Percentiles rank a stretch among this genome's conserved stretches.
Evolutionary conservation across 2,329 filamentous ascomycete genomes (phyloP).

Genomic region (Trichophyton verrucosum): DNA sequence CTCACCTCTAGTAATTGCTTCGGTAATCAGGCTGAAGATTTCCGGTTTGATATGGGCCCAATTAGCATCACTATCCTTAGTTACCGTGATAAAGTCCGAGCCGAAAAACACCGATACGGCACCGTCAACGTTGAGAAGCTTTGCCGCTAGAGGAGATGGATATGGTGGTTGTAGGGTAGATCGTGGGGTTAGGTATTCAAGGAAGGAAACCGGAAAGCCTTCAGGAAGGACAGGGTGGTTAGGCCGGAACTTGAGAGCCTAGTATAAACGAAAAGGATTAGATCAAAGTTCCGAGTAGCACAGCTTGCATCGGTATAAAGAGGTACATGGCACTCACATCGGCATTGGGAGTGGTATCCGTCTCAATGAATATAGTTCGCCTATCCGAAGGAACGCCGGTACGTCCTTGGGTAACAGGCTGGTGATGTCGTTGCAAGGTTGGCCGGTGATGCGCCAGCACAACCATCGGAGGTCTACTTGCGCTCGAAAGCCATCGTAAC

Average conservation of each 20-base stretch:
- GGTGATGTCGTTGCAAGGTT: constrained; percentile 32
- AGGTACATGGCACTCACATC: constrained; percentile 48
- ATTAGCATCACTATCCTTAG: constrained; percentile 72
- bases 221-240: constrained; percentile 76
- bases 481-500: constrained; percentile 21
- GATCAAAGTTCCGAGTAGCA: constrained; percentile 4
- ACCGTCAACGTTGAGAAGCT: constrained; percentile 85
- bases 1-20: constrained; percentile 74
- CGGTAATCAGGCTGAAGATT: constrained; percentile 88
- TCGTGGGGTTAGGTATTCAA: constrained; percentile 85
- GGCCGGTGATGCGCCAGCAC: constrained; percentile 39
- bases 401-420: constrained; percentile 24
- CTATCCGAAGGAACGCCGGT: constrained; percentile 30
- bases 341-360: constrained; percentile 84
- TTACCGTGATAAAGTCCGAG: constrained; percentile 90
- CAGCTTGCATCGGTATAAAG: neutral
- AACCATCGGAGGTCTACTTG: constrained; percentile 33
- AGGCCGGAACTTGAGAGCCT: constrained; percentile 82
- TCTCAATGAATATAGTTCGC: constrained; percentile 94
- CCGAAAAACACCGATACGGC: constrained; percentile 94
- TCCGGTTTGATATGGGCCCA: constrained; percentile 95
- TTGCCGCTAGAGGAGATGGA: constrained; percentile 79
- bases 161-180: constrained; percentile 79
- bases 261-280: neutral
- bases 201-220: constrained; percentile 58